Conservation (phyloP, 192 early-diverging fungal genomes). For the Phlyctochytrium planicorne region DNA sequence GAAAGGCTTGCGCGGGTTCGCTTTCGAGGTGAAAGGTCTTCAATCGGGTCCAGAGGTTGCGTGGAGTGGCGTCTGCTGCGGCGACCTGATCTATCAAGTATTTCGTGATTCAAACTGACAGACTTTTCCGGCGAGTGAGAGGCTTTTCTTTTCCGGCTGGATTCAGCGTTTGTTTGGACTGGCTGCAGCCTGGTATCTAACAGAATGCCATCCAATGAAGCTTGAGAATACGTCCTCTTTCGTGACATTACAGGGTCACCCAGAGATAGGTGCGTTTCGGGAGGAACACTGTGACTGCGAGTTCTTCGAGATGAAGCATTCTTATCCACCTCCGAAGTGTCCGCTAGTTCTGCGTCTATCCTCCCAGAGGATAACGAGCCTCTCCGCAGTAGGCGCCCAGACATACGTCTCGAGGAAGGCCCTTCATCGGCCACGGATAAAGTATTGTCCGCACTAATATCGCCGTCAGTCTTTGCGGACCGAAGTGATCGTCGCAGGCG, state of each 20-base stretch:
- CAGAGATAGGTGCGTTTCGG: neutral
- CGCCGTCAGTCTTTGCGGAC: too few species aligned
- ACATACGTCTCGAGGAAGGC: neutral
- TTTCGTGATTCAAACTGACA: neutral
- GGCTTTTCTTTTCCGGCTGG: neutral
- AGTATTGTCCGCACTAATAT: too few species aligned
- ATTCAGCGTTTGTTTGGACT: neutral
- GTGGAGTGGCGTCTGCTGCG: neutral
- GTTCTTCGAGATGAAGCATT: neutral
- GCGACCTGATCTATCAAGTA: neutral
- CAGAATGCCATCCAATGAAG: too few species aligned
- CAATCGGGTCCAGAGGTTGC: neutral
- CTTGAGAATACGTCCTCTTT: too few species aligned
- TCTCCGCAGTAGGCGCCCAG: neutral
- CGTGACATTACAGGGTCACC: neutral
- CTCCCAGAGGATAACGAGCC: neutral
- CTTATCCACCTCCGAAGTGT: neutral
- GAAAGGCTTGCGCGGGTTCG: too few species aligned
- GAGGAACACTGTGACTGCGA: neutral
- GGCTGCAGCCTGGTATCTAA: neutral
- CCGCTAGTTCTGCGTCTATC: neutral
- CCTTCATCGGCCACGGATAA: neutral
- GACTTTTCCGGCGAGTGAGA: neutral
- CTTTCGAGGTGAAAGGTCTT: too few species aligned
- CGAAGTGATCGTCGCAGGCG: too few species aligned